Evolutionary conservation across 129 eudicot species (phyloP), one percentile per base, ranked within the genome.

Genomic region (Chrysanthemum makinoi): DNA sequence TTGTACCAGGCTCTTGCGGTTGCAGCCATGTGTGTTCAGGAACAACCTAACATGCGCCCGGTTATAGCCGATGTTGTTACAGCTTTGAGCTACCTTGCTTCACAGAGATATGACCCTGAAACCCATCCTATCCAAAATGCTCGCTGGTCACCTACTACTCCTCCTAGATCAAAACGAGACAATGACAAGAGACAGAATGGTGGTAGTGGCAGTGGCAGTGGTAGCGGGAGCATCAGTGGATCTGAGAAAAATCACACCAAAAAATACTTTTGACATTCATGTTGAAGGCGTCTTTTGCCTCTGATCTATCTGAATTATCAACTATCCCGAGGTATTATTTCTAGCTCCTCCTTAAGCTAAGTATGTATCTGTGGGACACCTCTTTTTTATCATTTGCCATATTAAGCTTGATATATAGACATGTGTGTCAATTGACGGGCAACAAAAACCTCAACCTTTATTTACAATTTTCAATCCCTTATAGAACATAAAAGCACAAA

Each of bases 1-100:
- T 69, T 87, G 62, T 87, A 70, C 71, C 95, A 87, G 79, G 95
- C 87, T 19, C 89, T 87, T 62, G 87, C 89, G 19, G 81, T 87
- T 75, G 95, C 95, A 73, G 85, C 95, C 69, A 84, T 87, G 89
- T 87, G 95, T 52, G 95, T 87, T 14, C 89, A 87, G 68, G 89
- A 87, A 46, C 89, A 87, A 56, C 95, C 95, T 4, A 84, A 82
- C 66, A 77, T 87, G 87, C 87, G 95, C 0, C 95, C 95, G 5
- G 77, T 80, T 39, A 87, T 87, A 51, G 87, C 89, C 6, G 95
- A 87, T 69, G 95, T 87, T 13, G 95, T 84, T 63, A 87, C 95
- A 16, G 95, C 95, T 57, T 79, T 87, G 77, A 82, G 77, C 62
- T 87, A 84, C 76, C 87, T 87, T 16, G 82, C 95, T 65, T 75